phyloP scores from a whole-genome alignment of 2,329 filamentous ascomycete species.

The Cladophialophora chaetospira region DNA sequence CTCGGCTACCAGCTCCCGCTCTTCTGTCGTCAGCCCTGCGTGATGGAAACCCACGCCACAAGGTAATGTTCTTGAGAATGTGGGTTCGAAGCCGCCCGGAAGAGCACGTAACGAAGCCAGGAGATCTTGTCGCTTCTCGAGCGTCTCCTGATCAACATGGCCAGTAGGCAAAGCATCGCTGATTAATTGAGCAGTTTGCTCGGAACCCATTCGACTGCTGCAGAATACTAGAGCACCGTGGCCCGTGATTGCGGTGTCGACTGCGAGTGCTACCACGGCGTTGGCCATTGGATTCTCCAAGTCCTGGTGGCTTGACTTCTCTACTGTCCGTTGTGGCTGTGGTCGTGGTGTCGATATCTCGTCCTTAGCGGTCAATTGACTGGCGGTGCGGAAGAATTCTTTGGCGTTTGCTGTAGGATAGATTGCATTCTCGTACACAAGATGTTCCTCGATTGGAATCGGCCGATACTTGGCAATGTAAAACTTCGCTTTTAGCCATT shows the following conservation, averaged over 20 bases:
- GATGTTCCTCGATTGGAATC: conserved; percentile 73
- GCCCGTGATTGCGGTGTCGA: conserved; percentile 68
- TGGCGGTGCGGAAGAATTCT: conserved; percentile 60
- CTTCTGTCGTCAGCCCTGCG: conserved; percentile 67
- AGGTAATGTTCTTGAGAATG: conserved; percentile 64
- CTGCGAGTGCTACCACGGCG: conserved; percentile 68
- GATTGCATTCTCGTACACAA: conserved; percentile 70
- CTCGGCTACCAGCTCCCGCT: conserved; percentile 69
- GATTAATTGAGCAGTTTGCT: conserved; percentile 68
- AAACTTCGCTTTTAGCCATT: conserved; percentile 70
- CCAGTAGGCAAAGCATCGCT: conserved; percentile 64
- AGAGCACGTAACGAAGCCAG: conserved; percentile 67
- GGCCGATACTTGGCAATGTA: conserved; percentile 74
- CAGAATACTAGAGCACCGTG: conserved; percentile 75
- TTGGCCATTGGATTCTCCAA: conserved; percentile 68
- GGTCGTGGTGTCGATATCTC: conserved; percentile 38
- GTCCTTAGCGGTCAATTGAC: conserved; percentile 48
- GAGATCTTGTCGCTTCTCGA: conserved; percentile 64
- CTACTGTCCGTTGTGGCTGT: conserved; percentile 47
- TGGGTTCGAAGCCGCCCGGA: conserved; percentile 65
- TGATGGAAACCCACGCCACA: conserved; percentile 74
- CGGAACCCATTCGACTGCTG: conserved; percentile 67
- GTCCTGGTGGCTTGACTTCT: conserved; percentile 61
- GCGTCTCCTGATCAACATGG: conserved; percentile 49
- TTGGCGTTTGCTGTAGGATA: conserved; percentile 64